Percentiles rank a stretch among this genome's conserved stretches.
phyloP scores from a whole-genome alignment of 2,329 filamentous ascomycete genomes.

The Metarhizium humberi region DNA sequence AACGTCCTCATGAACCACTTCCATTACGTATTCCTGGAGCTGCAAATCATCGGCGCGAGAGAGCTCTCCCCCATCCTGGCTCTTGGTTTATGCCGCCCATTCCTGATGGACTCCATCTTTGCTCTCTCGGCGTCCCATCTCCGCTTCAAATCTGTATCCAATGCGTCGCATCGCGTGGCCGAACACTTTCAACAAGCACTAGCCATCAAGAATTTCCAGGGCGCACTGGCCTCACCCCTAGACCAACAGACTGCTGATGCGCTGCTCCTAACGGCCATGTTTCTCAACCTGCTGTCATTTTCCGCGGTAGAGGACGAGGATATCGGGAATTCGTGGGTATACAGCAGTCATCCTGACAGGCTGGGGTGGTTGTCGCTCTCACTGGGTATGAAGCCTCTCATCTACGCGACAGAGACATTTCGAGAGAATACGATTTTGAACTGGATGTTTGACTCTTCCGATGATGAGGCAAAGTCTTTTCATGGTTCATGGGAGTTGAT shows the following conservation, averaged over 20 bases:
- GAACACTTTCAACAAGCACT: constrained; percentile 14
- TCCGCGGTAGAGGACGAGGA: constrained; percentile 7
- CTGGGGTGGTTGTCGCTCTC: constrained; percentile 15
- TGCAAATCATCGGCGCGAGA: constrained; percentile 2
- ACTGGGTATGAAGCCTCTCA: constrained; percentile 14
- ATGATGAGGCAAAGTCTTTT: constrained; percentile 8
- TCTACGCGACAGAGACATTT: constrained; percentile 11
- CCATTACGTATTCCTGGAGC: constrained; percentile 4
- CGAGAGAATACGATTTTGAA: constrained; percentile 11
- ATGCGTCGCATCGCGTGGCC: constrained; percentile 8
- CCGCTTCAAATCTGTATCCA: constrained; percentile 7
- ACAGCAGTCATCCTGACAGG: background rate
- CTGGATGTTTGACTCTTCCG: constrained; percentile 8
- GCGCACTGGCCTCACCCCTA: constrained; percentile 10
- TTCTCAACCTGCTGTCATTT: constrained; percentile 16
- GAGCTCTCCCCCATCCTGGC: constrained; percentile 6
- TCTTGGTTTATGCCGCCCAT: constrained; percentile 5
- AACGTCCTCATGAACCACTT: constrained; percentile 11
- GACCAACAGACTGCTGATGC: constrained; percentile 13
- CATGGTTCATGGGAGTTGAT: constrained; percentile 6
- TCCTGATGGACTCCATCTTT: too few species aligned
- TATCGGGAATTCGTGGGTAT: background rate
- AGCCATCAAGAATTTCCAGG: constrained; percentile 12
- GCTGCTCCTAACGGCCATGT: constrained; percentile 14
- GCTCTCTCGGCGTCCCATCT: constrained; percentile 14